Percentiles rank a stretch among this genome's conserved stretches.
Conservation (phyloP, 2,329 filamentous ascomycete species). For the Diaporthe vexans region DNA sequence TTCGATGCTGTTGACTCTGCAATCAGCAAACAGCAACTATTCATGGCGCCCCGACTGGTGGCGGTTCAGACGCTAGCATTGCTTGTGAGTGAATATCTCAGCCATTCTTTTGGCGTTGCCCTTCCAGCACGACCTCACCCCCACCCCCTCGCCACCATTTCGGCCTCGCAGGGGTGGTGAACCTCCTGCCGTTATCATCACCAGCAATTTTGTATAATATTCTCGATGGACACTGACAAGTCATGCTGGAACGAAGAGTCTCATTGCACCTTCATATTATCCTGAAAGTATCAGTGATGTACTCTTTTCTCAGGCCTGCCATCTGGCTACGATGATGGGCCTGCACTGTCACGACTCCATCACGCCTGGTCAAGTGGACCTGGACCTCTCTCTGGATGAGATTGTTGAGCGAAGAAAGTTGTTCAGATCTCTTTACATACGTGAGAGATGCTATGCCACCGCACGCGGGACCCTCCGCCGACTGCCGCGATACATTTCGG, state of each 20-base stretch:
- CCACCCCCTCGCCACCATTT: too few species aligned
- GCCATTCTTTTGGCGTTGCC: neutral
- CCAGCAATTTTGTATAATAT: neutral
- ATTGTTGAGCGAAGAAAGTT: constrained; percentile 10
- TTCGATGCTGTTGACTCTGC: constrained; percentile 23
- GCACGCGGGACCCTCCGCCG: constrained; percentile 13
- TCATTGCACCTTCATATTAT: constrained; percentile 6
- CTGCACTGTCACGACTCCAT: neutral
- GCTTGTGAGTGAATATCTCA: constrained; percentile 2
- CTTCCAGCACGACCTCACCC: neutral
- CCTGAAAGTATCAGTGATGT: constrained; percentile 13
- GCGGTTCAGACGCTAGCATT: constrained; percentile 12
- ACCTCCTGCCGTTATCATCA: neutral
- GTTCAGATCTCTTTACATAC: constrained; percentile 11
- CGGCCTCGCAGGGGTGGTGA: too few species aligned
- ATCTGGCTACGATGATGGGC: constrained; percentile 12
- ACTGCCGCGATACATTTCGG: constrained; percentile 2
- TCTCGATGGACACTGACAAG: neutral
- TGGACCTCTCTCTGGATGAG: constrained; percentile 15
- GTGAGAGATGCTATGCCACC: constrained; percentile 15
- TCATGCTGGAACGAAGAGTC: neutral
- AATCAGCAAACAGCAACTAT: constrained; percentile 13
- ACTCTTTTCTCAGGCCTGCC: constrained; percentile 7
- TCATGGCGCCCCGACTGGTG: constrained; percentile 7
- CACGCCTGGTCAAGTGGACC: neutral